Conservation (phyloP, 1,284 basidiomycete genomes). For the Bjerkandera adusta region DNA sequence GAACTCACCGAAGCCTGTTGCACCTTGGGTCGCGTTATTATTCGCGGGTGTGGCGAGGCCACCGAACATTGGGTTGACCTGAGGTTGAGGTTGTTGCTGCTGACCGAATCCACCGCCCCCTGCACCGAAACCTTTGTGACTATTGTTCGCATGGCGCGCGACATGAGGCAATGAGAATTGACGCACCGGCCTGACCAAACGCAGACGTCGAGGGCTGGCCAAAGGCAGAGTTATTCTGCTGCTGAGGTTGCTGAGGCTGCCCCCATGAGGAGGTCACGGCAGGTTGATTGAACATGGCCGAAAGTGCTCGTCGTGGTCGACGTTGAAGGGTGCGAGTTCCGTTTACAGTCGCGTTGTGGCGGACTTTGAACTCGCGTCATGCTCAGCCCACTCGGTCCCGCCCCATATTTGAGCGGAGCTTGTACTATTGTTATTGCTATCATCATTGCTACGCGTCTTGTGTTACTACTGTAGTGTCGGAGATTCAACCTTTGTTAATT, state of each 20-base stretch:
- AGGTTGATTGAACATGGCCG: slow-evolving; percentile 55
- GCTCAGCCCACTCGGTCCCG: neutral
- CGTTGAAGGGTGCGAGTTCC: slow-evolving; percentile 17
- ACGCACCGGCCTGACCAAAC: slow-evolving; percentile 46
- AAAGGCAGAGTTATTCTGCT: slow-evolving; percentile 40
- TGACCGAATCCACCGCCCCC: slow-evolving; percentile 46
- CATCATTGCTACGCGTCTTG: no score
- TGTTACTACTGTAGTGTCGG: no score
- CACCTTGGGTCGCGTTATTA: slow-evolving; percentile 29
- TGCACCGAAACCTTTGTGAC: slow-evolving; percentile 40
- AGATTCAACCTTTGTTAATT: no score
- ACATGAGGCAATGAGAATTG: slow-evolving; percentile 29
- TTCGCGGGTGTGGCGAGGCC: slow-evolving; percentile 42
- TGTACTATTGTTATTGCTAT: no score
- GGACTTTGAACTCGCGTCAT: slow-evolving; percentile 24
- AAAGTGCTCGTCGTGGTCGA: slow-evolving; percentile 25
- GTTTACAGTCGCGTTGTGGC: slow-evolving; percentile 20
- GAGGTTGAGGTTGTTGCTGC: slow-evolving; percentile 54
- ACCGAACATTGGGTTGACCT: slow-evolving; percentile 80
- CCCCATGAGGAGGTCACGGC: slow-evolving; percentile 60
- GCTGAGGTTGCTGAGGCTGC: slow-evolving; percentile 53
- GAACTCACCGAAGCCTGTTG: slow-evolving; percentile 55
- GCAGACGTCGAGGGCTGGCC: slow-evolving; percentile 37
- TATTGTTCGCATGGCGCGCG: slow-evolving; percentile 28
- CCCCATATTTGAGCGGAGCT: neutral